Percentiles rank a stretch among this genome's conserved stretches.
phyloP scores from a whole-genome alignment of 2,329 filamentous ascomycete species.

The Penicillium sp. region DNA sequence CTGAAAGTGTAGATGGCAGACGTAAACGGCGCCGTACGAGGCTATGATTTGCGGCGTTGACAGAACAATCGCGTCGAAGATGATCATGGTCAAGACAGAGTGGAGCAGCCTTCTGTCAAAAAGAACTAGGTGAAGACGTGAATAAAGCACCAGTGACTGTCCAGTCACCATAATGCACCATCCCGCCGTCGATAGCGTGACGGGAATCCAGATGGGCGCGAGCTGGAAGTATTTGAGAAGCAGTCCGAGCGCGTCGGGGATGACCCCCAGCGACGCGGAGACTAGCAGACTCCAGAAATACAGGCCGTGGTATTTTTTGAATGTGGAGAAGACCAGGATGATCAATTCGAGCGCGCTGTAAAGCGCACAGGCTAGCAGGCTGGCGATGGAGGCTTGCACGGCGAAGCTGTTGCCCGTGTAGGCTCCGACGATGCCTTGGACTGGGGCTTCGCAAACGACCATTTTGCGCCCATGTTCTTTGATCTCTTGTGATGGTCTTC shows the following conservation, averaged over 20 bases:
- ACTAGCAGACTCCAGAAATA: constrained; percentile 19
- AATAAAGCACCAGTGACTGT: constrained; percentile 19
- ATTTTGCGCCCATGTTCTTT: constrained; percentile 6
- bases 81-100: constrained; percentile 16
- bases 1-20: constrained; percentile 2
- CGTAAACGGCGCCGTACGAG: constrained; percentile 16
- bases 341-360: constrained; percentile 18
- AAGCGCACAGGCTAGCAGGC: constrained; percentile 13
- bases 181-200: constrained; percentile 13
- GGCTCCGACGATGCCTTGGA: constrained; percentile 17
- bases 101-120: constrained; percentile 4
- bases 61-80: constrained; percentile 11
- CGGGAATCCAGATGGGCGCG: constrained; percentile 15
- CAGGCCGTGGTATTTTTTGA: constrained; percentile 11
- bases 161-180: constrained; percentile 16
- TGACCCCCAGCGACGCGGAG: constrained; percentile 8
- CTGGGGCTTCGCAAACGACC: constrained; percentile 12
- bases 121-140: constrained; percentile 17
- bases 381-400: constrained; percentile 13
- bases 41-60: constrained; percentile 14
- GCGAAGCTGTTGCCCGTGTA: constrained; percentile 19
- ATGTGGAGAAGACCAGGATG: constrained; percentile 12
- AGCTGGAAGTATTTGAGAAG: constrained; percentile 18
- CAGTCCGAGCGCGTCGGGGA: constrained; percentile 12
- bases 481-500: neutral